A percentile compares a stretch with the other conserved stretches of the same genome.
These are phyloP conservation scores for Myriosclerotinia duriaeana DNA, from an alignment of 2,329 filamentous ascomycete genomes.

Conservation along the genomic window DNA sequence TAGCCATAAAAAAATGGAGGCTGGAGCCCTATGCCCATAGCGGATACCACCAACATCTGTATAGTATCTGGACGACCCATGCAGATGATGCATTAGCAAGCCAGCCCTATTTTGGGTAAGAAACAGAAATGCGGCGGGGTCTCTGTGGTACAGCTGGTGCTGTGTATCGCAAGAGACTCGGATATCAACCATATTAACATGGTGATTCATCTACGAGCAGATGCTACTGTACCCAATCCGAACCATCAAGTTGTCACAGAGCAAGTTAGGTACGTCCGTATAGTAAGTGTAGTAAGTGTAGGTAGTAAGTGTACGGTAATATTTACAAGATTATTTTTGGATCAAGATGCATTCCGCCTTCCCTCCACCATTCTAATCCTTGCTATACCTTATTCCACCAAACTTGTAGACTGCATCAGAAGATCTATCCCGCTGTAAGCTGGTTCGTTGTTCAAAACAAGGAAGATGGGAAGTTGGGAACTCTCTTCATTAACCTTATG, in stretches of 20 bases:
- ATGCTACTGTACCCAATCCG: not conserved
- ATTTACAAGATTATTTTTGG: constrained; percentile 20
- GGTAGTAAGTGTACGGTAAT: not conserved
- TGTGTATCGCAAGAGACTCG: not conserved
- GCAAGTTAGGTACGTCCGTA: not conserved
- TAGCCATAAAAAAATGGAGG: constrained; percentile 16
- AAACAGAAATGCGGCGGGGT: not conserved
- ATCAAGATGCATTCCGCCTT: constrained; percentile 17
- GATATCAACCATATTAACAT: constrained; percentile 6
- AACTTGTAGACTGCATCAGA: constrained; percentile 21
- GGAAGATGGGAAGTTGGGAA: constrained; percentile 9
- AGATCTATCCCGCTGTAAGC: constrained; percentile 22
- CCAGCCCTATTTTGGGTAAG: constrained; percentile 1
- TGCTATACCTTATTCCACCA: constrained; percentile 22
- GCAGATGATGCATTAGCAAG: constrained; percentile 4
- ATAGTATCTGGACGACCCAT: constrained; percentile 4
- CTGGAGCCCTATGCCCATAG: constrained; percentile 22
- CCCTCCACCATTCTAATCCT: constrained; percentile 5
- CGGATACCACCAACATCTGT: constrained; percentile 9
- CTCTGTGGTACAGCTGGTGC: not conserved
- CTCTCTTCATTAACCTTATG: constrained; percentile 10
- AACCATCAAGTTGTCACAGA: constrained; percentile 1
- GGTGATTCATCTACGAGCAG: not conserved
- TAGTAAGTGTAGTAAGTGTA: not conserved
- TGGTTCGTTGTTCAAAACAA: constrained; percentile 19